Evolutionary conservation across 768 basidiomycete genomes (phyloP), one percentile per base, ranked within the genome.

Genomic region (Amylocystis lapponica): DNA sequence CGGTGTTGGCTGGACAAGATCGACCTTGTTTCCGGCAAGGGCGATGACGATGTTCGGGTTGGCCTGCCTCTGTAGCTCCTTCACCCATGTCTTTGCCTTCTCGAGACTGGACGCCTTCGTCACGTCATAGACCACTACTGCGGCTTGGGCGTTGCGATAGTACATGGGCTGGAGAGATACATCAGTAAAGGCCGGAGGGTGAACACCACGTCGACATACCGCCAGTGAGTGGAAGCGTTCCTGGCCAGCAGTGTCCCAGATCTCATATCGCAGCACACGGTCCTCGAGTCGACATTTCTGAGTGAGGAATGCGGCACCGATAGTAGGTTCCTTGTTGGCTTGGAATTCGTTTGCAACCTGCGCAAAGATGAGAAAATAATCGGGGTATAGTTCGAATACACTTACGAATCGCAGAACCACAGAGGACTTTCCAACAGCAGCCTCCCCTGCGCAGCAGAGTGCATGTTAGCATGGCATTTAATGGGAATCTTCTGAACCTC

Each of bases 41-140:
- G 95, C 94, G 56, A 99, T 97, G 61, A 99, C 94, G 59, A 98
- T 98, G 63, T 98, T 98, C 27, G 95, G 94, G 62, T 97, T 96
- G 19, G 96, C 96, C 61, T 99, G 96, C 52, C 96, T 81, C 63
- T 99, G 96, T 19, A 99, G 76, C 66, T 99, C 96, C 70, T 96
- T 97, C 46, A 99, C 93, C 96, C 96, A 99, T 23, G 94, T 92
- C 72, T 98, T 97, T 42, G 96, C 96, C 65, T 98, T 98, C 65
- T 98, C 95, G 46, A 99, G 74, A 57, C 92, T 95, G 45, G 86
- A 78, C 34, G 90, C 87, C 66, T 97, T 96, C 38, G 95, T 98
- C 43, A 98, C 83, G 62, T 98, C 96, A 64, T 97, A 98, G 16
- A 98, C 95, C 8, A 99, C 96, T 31, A 98, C 93, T 25, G 95